These are phyloP conservation scores for Hygrophila difformis DNA, from an alignment of 257 asterid genomes.

Conservation along the genomic window DNA sequence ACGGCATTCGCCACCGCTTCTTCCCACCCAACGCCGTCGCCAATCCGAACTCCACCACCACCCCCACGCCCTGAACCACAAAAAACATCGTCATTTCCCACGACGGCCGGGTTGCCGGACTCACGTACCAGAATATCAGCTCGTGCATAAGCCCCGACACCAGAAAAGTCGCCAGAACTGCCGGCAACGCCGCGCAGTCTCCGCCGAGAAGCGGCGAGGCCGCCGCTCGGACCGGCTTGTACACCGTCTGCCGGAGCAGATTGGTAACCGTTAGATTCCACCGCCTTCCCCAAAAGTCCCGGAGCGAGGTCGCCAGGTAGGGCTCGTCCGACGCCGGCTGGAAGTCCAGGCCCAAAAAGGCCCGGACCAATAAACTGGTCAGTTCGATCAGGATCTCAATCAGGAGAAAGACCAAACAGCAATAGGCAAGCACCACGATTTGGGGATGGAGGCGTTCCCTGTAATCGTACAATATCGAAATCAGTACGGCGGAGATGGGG, in stretches of 20 bases:
- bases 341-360: constrained; percentile 30
- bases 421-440: constrained; percentile 15
- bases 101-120: constrained; percentile 34
- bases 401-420: constrained; percentile 25
- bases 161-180: constrained; percentile 33
- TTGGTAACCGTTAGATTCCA: constrained; percentile 54
- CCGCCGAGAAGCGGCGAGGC: constrained; percentile 19
- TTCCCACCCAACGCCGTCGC: constrained; percentile 15
- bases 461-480: constrained; percentile 3
- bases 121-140: constrained; percentile 35
- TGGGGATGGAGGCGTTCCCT: constrained; percentile 13
- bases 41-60: constrained; percentile 30
- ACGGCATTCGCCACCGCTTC: constrained; percentile 29
- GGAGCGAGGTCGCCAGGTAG: constrained; percentile 47
- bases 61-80: constrained; percentile 45
- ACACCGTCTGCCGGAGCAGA: constrained; percentile 34
- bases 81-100: constrained; percentile 68
- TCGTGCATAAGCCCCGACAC: constrained; percentile 72
- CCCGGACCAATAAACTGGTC: constrained; percentile 17
- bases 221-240: constrained; percentile 33
- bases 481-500: constrained; percentile 13
- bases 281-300: constrained; percentile 66
- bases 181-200: constrained; percentile 21
- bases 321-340: constrained; percentile 61
- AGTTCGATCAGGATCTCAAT: constrained; percentile 27